Evolutionary conservation across 495 filamentous ascomycete species (phyloP).

Genomic region (Xylaria castorea): DNA sequence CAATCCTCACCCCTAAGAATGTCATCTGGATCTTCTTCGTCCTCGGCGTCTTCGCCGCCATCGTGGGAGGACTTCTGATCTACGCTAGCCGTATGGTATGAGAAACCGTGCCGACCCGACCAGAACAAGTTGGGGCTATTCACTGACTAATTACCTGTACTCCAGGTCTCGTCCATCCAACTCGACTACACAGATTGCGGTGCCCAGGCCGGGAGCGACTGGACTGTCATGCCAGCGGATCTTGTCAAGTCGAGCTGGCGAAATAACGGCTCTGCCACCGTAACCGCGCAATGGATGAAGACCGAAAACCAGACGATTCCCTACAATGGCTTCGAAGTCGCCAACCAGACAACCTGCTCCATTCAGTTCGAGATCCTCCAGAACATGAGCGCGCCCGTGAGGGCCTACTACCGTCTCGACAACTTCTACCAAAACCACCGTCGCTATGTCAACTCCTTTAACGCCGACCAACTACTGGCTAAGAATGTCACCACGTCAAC

Average conservation of each 20-base stretch:
- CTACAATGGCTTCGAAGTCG: conserved; percentile 32
- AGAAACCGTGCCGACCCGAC: neutral
- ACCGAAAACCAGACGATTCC: conserved; percentile 31
- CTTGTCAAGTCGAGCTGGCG: conserved; percentile 72
- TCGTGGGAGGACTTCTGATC: conserved; percentile 82
- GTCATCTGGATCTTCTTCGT: conserved; percentile 89
- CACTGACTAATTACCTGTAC: conserved; percentile 26
- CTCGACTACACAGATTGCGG: conserved; percentile 89
- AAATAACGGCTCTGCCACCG: conserved; percentile 30
- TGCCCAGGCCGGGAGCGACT: conserved; percentile 50
- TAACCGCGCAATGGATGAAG: conserved; percentile 43
- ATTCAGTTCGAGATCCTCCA: conserved; percentile 81
- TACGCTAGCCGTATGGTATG: conserved; percentile 79
- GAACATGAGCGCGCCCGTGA: conserved; percentile 76
- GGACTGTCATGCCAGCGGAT: conserved; percentile 57
- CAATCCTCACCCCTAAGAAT: conserved; percentile 91
- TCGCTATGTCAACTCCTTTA: conserved; percentile 89
- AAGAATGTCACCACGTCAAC: conserved; percentile 63
- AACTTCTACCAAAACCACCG: conserved; percentile 99
- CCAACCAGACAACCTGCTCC: conserved; percentile 58
- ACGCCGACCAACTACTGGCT: conserved; percentile 81
- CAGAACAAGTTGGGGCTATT: neutral
- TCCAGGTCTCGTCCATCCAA: conserved; percentile 84
- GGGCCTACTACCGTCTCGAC: conserved; percentile 92
- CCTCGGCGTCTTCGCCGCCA: conserved; percentile 84